phyloP scores from a whole-genome alignment of 1,139 yeast species.

The Blastobotrys capitulatus region DNA sequence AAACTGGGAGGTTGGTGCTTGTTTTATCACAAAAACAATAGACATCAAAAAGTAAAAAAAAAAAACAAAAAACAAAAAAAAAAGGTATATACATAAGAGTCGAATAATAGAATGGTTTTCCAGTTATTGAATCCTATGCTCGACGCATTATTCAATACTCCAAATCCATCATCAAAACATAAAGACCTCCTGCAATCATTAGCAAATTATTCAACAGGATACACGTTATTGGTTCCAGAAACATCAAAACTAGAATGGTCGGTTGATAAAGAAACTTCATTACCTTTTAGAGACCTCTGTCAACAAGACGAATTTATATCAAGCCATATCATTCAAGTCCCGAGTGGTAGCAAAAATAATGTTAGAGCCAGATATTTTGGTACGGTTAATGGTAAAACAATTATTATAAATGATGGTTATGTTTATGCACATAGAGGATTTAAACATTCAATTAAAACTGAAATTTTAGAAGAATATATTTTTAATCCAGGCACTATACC shows the following conservation, averaged over 20 bases:
- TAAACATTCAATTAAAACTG: conserved; percentile 42
- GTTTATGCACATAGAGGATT: conserved; percentile 45
- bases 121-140: conserved; percentile 51
- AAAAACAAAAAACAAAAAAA: too few relatives aligned
- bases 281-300: conserved; percentile 51
- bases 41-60: too few relatives aligned
- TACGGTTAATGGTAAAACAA: conserved; percentile 56
- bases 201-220: conserved; percentile 34
- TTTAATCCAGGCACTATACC: conserved; percentile 43
- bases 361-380: conserved; percentile 45
- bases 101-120: neutral
- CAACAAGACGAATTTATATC: conserved; percentile 61
- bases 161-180: conserved; percentile 48
- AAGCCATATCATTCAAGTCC: conserved; percentile 55
- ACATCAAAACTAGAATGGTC: conserved; percentile 42
- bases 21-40: too few relatives aligned
- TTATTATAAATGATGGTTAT: conserved; percentile 51
- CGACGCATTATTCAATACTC: conserved; percentile 64
- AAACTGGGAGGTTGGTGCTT: too few relatives aligned
- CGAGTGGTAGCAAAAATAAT: conserved; percentile 37
- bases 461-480: conserved; percentile 42
- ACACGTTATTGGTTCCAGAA: conserved; percentile 35
- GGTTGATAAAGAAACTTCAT: conserved; percentile 46
- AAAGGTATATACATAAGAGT: too few relatives aligned
- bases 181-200: conserved; percentile 44